Evolutionary conservation across 2,329 filamentous ascomycete species (phyloP).

Genomic region (Colletotrichum sp.): DNA sequence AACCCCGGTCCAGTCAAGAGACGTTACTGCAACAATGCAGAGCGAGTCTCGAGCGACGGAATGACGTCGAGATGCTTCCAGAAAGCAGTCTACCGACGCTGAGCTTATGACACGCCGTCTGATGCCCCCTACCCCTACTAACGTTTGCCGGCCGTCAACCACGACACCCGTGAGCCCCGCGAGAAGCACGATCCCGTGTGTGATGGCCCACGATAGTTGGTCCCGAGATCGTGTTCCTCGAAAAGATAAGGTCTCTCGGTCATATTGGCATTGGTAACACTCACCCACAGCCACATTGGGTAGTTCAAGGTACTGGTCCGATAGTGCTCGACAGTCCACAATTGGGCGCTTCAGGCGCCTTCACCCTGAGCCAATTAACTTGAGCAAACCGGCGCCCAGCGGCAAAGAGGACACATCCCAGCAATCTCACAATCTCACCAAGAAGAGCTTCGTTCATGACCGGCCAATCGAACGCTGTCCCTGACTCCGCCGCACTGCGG

Average conservation of each 20-base stretch:
- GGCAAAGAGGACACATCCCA: neutral
- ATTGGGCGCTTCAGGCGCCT: neutral
- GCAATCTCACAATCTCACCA: neutral
- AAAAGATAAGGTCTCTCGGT: neutral
- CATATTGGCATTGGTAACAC: neutral
- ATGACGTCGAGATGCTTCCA: slow-evolving; percentile 9
- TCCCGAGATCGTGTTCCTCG: neutral
- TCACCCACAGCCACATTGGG: neutral
- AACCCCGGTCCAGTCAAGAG: slow-evolving; percentile 1
- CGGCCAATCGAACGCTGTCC: neutral
- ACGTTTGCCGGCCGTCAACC: neutral
- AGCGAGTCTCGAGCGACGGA: neutral
- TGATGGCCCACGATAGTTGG: neutral
- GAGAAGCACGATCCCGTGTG: neutral
- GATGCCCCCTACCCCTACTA: neutral
- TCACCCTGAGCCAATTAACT: neutral
- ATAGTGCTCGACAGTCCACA: neutral
- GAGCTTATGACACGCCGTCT: neutral
- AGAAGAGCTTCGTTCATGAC: neutral
- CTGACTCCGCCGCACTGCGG: neutral
- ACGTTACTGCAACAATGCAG: neutral
- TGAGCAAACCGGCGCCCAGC: neutral
- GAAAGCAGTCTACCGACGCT: neutral
- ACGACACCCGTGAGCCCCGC: neutral
- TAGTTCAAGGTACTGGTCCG: neutral